Evolutionary conservation across 768 basidiomycete species (phyloP).

Genomic region (Leucosporidium creatinivorum): DNA sequence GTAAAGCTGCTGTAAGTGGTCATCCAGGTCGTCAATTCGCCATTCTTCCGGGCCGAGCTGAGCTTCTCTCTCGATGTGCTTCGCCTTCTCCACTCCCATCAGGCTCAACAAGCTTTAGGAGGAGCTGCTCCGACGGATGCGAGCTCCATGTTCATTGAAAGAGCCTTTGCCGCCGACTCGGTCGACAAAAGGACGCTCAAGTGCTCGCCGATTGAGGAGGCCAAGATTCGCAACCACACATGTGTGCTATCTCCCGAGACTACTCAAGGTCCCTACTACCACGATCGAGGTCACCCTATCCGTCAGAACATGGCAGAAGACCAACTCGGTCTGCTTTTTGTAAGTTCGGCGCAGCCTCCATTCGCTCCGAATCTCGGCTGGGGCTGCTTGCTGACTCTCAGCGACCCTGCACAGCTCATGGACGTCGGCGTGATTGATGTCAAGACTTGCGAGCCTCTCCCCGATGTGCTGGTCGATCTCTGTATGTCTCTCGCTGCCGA

Average conservation of each 20-base stretch:
- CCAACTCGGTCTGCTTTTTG: constrained; percentile 36
- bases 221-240: constrained; percentile 37
- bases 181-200: constrained; percentile 21
- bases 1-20: not conserved
- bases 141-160: constrained; percentile 33
- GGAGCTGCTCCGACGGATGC: constrained; percentile 20
- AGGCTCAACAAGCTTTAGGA: constrained; percentile 29
- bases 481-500: not conserved
- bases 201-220: constrained; percentile 31
- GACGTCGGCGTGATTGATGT: constrained; percentile 39
- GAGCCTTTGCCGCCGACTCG: constrained; percentile 29
- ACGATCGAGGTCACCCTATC: constrained; percentile 36
- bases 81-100: constrained; percentile 18
- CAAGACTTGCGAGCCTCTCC: constrained; percentile 35
- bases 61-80: not conserved
- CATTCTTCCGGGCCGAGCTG: not conserved
- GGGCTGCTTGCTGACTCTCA: not conserved
- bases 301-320: constrained; percentile 38
- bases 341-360: not conserved
- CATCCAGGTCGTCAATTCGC: not conserved
- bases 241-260: constrained; percentile 33
- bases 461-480: constrained; percentile 36
- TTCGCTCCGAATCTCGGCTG: too few relatives aligned
- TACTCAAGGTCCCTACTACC: constrained; percentile 35
- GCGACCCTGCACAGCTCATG: constrained; percentile 23